A percentile compares a stretch with the other conserved stretches of the same genome.
Conservation (phyloP, 2,329 filamentous ascomycete genomes). For the Xylariaceae sp. region DNA sequence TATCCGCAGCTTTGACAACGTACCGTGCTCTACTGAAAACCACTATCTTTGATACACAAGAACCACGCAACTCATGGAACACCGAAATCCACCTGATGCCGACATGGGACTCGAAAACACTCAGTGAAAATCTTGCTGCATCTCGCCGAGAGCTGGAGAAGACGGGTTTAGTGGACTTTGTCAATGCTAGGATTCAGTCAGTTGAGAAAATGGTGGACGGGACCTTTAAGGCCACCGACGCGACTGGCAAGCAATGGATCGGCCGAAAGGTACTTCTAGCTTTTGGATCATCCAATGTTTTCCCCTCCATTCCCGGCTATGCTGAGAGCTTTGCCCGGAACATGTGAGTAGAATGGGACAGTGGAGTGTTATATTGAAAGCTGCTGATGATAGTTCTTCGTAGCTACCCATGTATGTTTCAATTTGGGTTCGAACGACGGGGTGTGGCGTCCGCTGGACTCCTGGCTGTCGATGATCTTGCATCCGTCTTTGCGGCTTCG, state of each 20-base stretch:
- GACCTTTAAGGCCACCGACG: neutral
- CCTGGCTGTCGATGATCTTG: neutral
- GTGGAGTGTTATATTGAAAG: neutral
- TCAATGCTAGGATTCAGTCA: neutral
- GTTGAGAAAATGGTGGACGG: neutral
- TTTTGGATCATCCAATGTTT: neutral
- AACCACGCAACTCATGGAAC: neutral
- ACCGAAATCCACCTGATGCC: neutral
- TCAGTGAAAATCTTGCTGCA: neutral
- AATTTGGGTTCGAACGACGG: neutral
- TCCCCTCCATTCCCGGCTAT: slow-evolving; percentile 1
- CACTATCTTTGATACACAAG: slow-evolving; percentile 2
- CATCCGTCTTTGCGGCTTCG: neutral
- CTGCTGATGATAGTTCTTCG: neutral
- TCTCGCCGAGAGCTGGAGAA: neutral
- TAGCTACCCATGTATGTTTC: slow-evolving; percentile 6
- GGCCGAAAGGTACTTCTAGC: slow-evolving; percentile 1
- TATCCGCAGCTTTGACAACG: slow-evolving; percentile 6
- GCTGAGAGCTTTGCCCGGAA: neutral
- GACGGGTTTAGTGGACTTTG: slow-evolving; percentile 1
- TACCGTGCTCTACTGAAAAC: neutral
- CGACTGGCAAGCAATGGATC: neutral
- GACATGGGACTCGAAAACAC: neutral
- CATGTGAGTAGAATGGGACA: neutral
- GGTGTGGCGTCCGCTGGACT: neutral